These are phyloP conservation scores for Myriosclerotinia duriaeana DNA, from an alignment of 2,329 filamentous ascomycete genomes.

Conservation along the genomic window DNA sequence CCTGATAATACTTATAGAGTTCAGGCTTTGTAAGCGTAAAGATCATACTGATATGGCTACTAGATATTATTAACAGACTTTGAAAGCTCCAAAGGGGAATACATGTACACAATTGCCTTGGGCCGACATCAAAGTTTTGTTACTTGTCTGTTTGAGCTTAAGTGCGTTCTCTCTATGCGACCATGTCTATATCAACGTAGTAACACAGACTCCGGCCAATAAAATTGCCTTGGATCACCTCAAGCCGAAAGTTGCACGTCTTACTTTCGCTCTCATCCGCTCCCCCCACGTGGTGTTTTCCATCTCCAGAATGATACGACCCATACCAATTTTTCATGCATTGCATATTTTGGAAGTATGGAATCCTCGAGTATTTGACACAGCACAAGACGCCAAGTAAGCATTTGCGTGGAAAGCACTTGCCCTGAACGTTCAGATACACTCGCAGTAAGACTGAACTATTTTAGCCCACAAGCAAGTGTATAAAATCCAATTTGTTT, in stretches of 20 bases:
- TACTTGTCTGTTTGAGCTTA: background rate
- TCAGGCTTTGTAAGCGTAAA: background rate
- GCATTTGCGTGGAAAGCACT: background rate
- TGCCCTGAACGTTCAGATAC: background rate
- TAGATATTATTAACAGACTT: background rate
- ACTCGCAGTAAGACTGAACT: background rate
- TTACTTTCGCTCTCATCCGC: conserved; percentile 3
- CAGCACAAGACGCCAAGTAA: background rate
- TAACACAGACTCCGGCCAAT: background rate
- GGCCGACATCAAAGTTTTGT: background rate
- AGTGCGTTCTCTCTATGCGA: background rate
- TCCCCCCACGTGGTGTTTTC: background rate
- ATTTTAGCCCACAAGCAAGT: background rate
- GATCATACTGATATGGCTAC: background rate
- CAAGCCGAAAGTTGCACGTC: conserved; percentile 3
- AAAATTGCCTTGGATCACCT: background rate
- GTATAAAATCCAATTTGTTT: no score
- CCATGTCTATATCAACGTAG: background rate
- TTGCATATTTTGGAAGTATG: background rate
- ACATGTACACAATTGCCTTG: background rate
- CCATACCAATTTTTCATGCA: background rate
- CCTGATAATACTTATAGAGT: background rate
- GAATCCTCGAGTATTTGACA: background rate
- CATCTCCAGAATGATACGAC: background rate
- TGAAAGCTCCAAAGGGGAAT: background rate